Conservation (phyloP, 2,329 filamentous ascomycete genomes). For the Lachnellula hyalina region DNA sequence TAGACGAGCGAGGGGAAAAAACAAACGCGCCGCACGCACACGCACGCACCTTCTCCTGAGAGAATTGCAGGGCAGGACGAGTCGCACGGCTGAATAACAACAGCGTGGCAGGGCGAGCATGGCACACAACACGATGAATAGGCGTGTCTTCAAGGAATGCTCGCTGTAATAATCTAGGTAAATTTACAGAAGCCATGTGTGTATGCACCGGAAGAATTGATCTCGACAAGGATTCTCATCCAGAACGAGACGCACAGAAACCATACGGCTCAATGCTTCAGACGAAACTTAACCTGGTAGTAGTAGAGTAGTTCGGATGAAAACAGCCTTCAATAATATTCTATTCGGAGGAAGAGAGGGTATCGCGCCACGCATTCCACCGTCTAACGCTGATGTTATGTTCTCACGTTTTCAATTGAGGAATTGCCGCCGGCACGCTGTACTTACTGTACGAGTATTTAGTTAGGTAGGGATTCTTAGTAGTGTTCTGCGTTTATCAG, state of each 20-base stretch:
- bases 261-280: background rate
- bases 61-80: background rate
- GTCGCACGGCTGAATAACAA: background rate
- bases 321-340: no score
- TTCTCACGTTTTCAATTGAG: background rate
- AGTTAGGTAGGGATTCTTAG: no score
- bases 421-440: constrained; percentile 6
- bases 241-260: background rate
- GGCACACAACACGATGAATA: background rate
- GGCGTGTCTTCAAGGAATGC: background rate
- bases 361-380: background rate
- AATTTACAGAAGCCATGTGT: background rate
- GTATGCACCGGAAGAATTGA: background rate
- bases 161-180: background rate
- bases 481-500: background rate
- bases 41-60: background rate
- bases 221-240: background rate
- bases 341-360: no score
- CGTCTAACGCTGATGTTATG: background rate
- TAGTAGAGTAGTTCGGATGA: no score
- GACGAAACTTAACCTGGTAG: background rate
- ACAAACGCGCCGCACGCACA: background rate
- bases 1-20: background rate
- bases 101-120: background rate
- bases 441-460: background rate